These are phyloP conservation scores for Porphyrellus cyaneotinctus DNA, from an alignment of 768 basidiomycete genomes.

Conservation along the genomic window DNA sequence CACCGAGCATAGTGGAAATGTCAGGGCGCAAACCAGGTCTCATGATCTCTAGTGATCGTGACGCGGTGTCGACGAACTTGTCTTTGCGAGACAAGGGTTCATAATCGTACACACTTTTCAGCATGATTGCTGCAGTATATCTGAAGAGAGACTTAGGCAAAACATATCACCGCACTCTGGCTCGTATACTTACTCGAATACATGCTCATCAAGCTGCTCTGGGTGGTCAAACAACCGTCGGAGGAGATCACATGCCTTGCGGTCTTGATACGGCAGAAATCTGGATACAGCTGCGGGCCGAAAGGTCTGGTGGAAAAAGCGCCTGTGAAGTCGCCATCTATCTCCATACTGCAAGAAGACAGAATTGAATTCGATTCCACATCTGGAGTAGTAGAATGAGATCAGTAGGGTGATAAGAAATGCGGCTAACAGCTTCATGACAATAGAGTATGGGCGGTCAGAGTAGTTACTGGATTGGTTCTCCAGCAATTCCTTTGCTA, in stretches of 20 bases:
- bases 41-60: not conserved
- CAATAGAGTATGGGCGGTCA: not conserved
- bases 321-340: not conserved
- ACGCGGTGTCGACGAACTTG: not conserved
- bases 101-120: not conserved
- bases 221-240: not conserved
- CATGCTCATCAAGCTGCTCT: not conserved
- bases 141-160: no score
- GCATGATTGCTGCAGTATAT: not conserved
- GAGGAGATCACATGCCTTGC: not conserved
- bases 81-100: not conserved
- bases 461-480: not conserved
- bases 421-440: not conserved
- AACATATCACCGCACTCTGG: no score
- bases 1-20: not conserved
- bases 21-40: not conserved
- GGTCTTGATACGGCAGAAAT: not conserved
- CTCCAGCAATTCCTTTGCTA: not conserved
- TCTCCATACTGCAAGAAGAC: not conserved
- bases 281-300: not conserved
- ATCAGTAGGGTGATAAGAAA: not conserved
- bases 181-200: not conserved
- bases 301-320: not conserved
- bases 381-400: not conserved
- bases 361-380: not conserved